phyloP scores from a whole-genome alignment of 2,329 filamentous ascomycete genomes.

The Alternaria brassicicola region DNA sequence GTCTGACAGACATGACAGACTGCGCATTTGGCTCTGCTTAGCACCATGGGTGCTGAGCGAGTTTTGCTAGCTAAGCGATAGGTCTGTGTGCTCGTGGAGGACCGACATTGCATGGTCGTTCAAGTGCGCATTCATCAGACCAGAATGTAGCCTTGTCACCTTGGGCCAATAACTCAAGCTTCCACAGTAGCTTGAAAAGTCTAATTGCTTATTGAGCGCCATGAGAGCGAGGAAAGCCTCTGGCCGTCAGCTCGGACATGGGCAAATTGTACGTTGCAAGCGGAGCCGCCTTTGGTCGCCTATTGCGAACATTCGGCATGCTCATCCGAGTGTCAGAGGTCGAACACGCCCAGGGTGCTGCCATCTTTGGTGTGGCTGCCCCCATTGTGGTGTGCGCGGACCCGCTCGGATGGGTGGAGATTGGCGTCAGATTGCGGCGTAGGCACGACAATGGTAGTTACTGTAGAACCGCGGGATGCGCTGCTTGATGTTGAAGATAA shows the following conservation, averaged over 20 bases:
- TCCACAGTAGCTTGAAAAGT: constrained; percentile 2
- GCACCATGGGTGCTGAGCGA: neutral
- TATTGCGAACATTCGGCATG: constrained; percentile 9
- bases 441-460: constrained; percentile 1
- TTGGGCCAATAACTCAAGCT: constrained; percentile 9
- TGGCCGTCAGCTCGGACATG: neutral
- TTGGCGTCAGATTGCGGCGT: constrained; percentile 6
- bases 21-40: neutral
- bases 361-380: constrained; percentile 11
- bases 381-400: constrained; percentile 11
- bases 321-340: constrained; percentile 9
- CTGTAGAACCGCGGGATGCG: constrained; percentile 20
- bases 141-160: neutral
- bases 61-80: constrained; percentile 1
- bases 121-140: constrained; percentile 3
- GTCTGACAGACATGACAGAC: constrained; percentile 1
- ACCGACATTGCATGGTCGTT: constrained; percentile 1
- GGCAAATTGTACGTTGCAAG: neutral
- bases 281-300: constrained; percentile 2
- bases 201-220: constrained; percentile 5
- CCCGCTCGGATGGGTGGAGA: constrained; percentile 6
- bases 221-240: neutral
- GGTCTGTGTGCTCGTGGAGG: neutral
- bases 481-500: neutral
- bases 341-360: constrained; percentile 8